Conservation (phyloP, 139 green algal genomes). For the Chlamydomonas incerta region DNA sequence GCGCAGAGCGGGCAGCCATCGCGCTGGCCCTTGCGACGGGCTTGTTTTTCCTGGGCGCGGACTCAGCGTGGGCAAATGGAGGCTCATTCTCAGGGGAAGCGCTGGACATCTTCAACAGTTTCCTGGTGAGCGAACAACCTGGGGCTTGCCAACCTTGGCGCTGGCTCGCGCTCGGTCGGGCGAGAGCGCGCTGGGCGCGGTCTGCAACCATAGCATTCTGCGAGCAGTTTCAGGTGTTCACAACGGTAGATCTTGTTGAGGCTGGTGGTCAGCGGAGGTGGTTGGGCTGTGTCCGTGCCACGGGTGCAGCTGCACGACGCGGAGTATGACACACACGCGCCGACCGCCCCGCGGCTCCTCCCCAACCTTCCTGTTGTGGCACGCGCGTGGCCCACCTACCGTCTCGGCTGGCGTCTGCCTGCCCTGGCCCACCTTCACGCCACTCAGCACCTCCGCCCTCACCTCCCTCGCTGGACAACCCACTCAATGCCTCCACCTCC, state of each 20-base stretch:
- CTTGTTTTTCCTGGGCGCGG: neutral
- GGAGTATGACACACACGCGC: too few species aligned
- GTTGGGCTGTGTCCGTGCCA: too few species aligned
- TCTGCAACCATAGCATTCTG: too few species aligned
- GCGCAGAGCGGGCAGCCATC: neutral
- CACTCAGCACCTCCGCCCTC: neutral
- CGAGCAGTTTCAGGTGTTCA: too few species aligned
- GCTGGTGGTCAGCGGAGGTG: too few species aligned
- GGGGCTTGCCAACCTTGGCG: neutral
- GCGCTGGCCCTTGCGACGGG: neutral
- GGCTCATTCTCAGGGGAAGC: slow-evolving; percentile 30
- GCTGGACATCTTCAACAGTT: slow-evolving; percentile 52
- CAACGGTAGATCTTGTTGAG: too few species aligned
- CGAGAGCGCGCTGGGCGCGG: too few species aligned
- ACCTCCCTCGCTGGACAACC: neutral
- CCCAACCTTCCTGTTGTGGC: too few species aligned
- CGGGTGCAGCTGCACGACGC: too few species aligned
- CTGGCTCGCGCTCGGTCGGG: neutral
- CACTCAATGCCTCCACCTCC: neutral
- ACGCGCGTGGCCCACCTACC: too few species aligned
- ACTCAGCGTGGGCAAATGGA: slow-evolving; percentile 23
- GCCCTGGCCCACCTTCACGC: neutral
- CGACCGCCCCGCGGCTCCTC: too few species aligned
- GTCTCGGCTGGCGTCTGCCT: too few species aligned
- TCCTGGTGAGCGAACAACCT: slow-evolving; percentile 45